Percentiles rank a stretch among this genome's conserved stretches.
Evolutionary conservation across 805 yeast species (phyloP).

Genomic region (Yamadazyma kitorensis): DNA sequence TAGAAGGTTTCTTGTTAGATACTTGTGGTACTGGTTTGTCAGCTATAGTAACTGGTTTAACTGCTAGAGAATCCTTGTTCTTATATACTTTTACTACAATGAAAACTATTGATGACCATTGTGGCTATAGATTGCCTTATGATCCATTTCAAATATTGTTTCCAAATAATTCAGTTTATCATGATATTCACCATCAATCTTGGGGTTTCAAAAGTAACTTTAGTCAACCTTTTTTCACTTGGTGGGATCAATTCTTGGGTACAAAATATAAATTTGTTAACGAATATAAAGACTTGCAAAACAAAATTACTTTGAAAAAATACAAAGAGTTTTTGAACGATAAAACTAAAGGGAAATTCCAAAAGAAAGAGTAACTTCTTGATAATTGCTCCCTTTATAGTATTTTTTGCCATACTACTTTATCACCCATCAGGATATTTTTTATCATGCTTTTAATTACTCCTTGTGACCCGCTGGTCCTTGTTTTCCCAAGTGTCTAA

Average conservation of each 20-base stretch:
- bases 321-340: conserved; percentile 56
- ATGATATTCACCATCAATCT: conserved; percentile 95
- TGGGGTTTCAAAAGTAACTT: conserved; percentile 93
- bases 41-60: conserved; percentile 54
- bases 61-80: conserved; percentile 73
- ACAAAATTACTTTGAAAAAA: conserved; percentile 62
- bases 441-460: no score
- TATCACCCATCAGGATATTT: no score
- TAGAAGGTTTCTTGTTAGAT: conserved; percentile 91
- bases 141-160: conserved; percentile 88
- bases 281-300: conserved; percentile 62
- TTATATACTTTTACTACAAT: conserved; percentile 85
- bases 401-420: no score
- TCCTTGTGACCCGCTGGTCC: no score
- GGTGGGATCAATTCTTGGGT: conserved; percentile 78
- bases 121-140: conserved; percentile 92
- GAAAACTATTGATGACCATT: conserved; percentile 97
- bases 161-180: conserved; percentile 95
- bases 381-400: no score
- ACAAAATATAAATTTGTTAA: conserved; percentile 68
- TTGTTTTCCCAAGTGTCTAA: no score
- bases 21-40: conserved; percentile 91
- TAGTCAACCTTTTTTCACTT: conserved; percentile 92
- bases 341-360: conserved; percentile 21
- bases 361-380: no score